Evolutionary conservation across 78 protist species (phyloP).

Genomic region (Dictyostelium discoideum): DNA sequence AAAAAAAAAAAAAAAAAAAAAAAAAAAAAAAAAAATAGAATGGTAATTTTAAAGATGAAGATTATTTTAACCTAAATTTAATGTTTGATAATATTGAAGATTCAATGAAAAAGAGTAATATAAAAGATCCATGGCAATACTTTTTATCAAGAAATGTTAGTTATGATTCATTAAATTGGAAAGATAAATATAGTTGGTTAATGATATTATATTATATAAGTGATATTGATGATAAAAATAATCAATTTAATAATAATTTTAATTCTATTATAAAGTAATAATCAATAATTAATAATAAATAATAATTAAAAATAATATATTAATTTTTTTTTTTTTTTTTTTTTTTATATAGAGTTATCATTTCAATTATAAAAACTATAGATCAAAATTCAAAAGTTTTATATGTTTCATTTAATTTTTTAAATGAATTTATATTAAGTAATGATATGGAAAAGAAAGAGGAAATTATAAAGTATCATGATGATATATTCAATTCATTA

Average conservation of each 20-base stretch:
- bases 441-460: not conserved
- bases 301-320: no score
- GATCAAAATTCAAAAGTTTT: not conserved
- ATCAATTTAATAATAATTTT: not conserved
- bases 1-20: no score
- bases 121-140: not conserved
- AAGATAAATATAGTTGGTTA: not conserved
- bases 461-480: not conserved
- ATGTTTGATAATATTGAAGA: not conserved
- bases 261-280: not conserved
- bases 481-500: not conserved
- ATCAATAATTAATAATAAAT: no score
- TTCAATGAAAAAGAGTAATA: not conserved
- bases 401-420: not conserved
- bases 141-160: not conserved
- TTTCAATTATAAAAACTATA: not conserved
- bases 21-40: not conserved
- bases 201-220: not conserved
- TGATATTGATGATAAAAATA: not conserved
- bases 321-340: not conserved
- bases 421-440: not conserved
- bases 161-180: not conserved
- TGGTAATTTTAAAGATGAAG: not conserved
- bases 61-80: not conserved
- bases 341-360: not conserved